These are phyloP conservation scores for Fusarium pseudograminearum DNA, from an alignment of 2,329 filamentous ascomycete genomes.

Conservation along the genomic window DNA sequence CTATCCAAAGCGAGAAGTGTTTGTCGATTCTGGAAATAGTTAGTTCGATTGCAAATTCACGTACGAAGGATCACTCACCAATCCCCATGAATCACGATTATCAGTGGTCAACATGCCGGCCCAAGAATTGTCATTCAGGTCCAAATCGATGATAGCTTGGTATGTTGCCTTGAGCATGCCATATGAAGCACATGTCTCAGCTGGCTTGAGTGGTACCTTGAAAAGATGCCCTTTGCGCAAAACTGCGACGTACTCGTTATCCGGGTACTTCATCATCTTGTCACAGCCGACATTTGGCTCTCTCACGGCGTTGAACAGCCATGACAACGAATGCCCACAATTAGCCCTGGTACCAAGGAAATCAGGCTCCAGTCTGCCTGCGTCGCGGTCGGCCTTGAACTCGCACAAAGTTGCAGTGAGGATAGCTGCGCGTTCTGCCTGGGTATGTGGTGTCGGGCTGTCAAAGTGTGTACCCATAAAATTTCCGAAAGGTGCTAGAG, in stretches of 20 bases:
- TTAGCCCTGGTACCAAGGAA: conserved; percentile 7
- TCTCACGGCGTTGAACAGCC: conserved; percentile 13
- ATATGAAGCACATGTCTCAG: not conserved
- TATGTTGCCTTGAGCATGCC: not conserved
- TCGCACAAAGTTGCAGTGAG: conserved; percentile 3
- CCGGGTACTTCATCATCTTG: conserved; percentile 13
- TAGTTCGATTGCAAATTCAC: not conserved
- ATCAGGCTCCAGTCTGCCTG: not conserved
- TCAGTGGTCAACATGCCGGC: conserved; percentile 15
- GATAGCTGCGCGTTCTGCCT: conserved; percentile 8
- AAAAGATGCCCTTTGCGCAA: conserved; percentile 11
- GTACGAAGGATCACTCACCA: not conserved
- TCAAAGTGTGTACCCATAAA: conserved; percentile 16
- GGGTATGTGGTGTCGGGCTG: not conserved
- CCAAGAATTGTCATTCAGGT: not conserved
- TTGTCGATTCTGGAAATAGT: conserved; percentile 1
- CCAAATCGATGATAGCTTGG: conserved; percentile 3
- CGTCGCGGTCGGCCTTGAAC: conserved; percentile 8
- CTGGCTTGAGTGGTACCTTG: not conserved
- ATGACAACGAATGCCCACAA: conserved; percentile 5
- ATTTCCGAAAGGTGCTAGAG: conserved; percentile 8
- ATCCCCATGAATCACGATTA: conserved; percentile 12
- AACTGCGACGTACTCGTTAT: conserved; percentile 8
- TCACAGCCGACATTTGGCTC: conserved; percentile 12
- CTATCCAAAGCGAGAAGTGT: not conserved